These are phyloP conservation scores for Pelargonium cotyledonis DNA, from an alignment of 441 rosid species.

Conservation along the genomic window DNA sequence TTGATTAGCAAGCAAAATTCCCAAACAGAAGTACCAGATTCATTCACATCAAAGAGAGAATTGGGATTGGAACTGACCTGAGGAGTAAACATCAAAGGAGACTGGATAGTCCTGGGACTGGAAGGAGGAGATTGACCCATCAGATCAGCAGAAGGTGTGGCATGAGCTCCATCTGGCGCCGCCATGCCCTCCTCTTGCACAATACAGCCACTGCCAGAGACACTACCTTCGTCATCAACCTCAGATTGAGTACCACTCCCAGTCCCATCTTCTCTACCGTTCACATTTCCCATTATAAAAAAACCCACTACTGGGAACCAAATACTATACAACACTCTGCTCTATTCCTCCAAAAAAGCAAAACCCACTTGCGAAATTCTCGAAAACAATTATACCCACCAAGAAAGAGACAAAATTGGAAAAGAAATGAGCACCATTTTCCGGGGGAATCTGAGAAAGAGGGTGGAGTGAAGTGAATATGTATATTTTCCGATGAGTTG, in stretches of 20 bases:
- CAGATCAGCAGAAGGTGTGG: slow-evolving; percentile 30
- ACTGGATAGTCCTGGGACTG: slow-evolving; percentile 72
- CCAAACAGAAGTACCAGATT: neutral
- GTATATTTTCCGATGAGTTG: too few species aligned
- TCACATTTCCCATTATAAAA: slow-evolving; percentile 78
- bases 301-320: neutral
- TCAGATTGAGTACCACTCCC: slow-evolving; percentile 37
- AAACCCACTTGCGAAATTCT: slow-evolving; percentile 19
- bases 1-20: neutral
- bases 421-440: neutral
- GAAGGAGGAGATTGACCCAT: slow-evolving; percentile 95
- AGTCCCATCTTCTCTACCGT: slow-evolving; percentile 69
- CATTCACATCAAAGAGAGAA: neutral
- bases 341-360: neutral
- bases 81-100: slow-evolving; percentile 91
- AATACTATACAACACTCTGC: neutral
- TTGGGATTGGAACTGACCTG: slow-evolving; percentile 40
- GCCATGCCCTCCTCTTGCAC: slow-evolving; percentile 32
- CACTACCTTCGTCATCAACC: slow-evolving; percentile 36
- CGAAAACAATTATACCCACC: neutral
- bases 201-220: slow-evolving; percentile 27
- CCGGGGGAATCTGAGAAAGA: too few species aligned
- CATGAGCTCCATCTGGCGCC: slow-evolving; percentile 32
- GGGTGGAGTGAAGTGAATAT: too few species aligned
- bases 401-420: neutral